These are phyloP conservation scores for Clarireedia sp. DNA, from an alignment of 2,329 filamentous ascomycete species.

Conservation along the genomic window DNA sequence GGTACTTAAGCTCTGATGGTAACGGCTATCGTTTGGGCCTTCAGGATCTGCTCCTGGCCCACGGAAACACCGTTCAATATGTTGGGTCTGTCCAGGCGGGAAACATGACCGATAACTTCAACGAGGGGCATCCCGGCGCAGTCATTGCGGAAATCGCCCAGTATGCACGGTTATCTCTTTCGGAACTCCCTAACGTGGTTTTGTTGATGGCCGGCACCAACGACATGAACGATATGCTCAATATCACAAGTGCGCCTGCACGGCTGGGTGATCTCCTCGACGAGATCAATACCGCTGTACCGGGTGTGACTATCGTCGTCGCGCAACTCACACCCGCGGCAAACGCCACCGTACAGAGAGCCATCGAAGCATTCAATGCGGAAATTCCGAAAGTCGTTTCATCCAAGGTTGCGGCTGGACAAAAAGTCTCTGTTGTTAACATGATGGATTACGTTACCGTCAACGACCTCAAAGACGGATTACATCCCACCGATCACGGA, in stretches of 20 bases:
- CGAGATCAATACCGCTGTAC: constrained; percentile 24
- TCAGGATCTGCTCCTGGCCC: constrained; percentile 19
- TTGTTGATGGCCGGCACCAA: constrained; percentile 31
- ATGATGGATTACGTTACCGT: constrained; percentile 12
- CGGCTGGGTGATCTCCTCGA: constrained; percentile 31
- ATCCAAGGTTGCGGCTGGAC: not conserved
- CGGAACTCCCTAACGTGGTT: constrained; percentile 27
- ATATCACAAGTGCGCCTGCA: constrained; percentile 26
- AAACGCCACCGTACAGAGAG: not conserved
- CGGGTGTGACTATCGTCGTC: constrained; percentile 31
- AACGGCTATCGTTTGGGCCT: constrained; percentile 35
- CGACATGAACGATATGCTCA: constrained; percentile 23
- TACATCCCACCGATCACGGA: constrained; percentile 18
- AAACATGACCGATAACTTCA: constrained; percentile 28
- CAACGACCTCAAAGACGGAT: constrained; percentile 10
- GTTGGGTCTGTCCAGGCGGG: constrained; percentile 29
- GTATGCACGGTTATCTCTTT: constrained; percentile 14
- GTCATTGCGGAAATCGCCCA: constrained; percentile 27
- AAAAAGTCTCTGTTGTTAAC: constrained; percentile 10
- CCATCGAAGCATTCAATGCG: constrained; percentile 12
- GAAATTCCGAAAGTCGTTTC: constrained; percentile 14
- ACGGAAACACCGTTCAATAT: constrained; percentile 23
- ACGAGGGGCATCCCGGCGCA: constrained; percentile 29
- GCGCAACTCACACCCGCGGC: constrained; percentile 29
- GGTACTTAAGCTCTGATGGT: constrained; percentile 25